Percentiles rank a stretch among this genome's conserved stretches.
phyloP scores from a whole-genome alignment of 768 basidiomycete species.

The Neoboletus brunneissimus region DNA sequence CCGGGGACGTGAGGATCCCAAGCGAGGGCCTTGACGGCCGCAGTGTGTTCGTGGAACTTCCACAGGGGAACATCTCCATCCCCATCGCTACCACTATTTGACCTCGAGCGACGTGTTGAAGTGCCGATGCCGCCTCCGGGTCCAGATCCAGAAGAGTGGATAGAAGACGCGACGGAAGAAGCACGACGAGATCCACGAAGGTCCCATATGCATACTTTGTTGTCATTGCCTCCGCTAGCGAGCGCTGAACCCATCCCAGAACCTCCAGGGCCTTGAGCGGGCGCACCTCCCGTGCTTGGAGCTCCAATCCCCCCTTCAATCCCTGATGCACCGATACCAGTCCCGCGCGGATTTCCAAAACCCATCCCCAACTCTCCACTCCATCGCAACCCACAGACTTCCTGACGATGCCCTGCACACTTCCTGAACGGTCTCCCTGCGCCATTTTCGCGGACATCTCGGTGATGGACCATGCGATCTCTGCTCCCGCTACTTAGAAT shows the following conservation, averaged over 20 bases:
- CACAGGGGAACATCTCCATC: constrained; percentile 69
- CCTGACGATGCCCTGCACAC: constrained; percentile 79
- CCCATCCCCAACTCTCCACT: constrained; percentile 41
- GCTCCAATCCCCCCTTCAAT: constrained; percentile 25
- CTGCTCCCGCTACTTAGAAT: constrained; percentile 88
- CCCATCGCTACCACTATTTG: constrained; percentile 27
- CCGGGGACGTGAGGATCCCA: constrained; percentile 97
- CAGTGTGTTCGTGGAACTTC: constrained; percentile 95
- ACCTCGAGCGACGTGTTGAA: constrained; percentile 22
- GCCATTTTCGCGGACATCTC: constrained; percentile 76
- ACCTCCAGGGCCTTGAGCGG: constrained; percentile 28
- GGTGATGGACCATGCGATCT: constrained; percentile 87
- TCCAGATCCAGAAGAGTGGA: constrained; percentile 28
- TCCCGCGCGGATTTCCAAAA: constrained; percentile 24
- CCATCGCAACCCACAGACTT: constrained; percentile 96
- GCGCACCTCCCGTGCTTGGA: constrained; percentile 21
- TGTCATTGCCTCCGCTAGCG: constrained; percentile 96
- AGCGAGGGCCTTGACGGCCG: constrained; percentile 96
- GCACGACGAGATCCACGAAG: constrained; percentile 58
- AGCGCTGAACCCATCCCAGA: constrained; percentile 52
- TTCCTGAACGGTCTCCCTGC: constrained; percentile 63
- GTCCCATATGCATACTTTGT: constrained; percentile 98
- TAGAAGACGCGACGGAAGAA: constrained; percentile 25
- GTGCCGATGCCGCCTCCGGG: constrained; percentile 28
- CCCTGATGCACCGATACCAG: constrained; percentile 22